phyloP scores from a whole-genome alignment of 2,329 filamentous ascomycete species.

The Ophiostoma sp. region DNA sequence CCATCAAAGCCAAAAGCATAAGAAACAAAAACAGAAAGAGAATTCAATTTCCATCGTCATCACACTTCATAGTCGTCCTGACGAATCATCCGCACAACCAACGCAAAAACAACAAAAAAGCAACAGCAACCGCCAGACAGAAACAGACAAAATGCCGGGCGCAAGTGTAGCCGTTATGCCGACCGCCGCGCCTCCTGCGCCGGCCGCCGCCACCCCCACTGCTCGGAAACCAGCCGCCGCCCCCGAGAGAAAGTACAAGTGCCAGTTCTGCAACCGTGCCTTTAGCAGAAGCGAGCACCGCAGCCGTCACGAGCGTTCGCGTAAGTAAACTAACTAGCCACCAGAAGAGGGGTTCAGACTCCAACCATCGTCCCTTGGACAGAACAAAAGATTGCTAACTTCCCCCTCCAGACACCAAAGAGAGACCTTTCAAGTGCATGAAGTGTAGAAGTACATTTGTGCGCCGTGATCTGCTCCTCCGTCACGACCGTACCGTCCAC shows the following conservation, averaged over 20 bases:
- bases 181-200: slow-evolving; percentile 65
- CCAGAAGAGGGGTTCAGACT: no score
- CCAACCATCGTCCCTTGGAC: not conserved
- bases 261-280: slow-evolving; percentile 95
- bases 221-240: slow-evolving; percentile 73
- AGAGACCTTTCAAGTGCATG: slow-evolving; percentile 96
- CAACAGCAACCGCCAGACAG: slow-evolving; percentile 33
- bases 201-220: slow-evolving; percentile 63
- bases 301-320: slow-evolving; percentile 94
- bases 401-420: slow-evolving; percentile 78
- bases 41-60: not conserved
- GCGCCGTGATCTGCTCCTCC: slow-evolving; percentile 89
- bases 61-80: not conserved
- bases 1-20: not conserved
- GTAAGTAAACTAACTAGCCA: slow-evolving; percentile 72
- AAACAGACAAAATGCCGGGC: slow-evolving; percentile 64
- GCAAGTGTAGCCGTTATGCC: slow-evolving; percentile 65
- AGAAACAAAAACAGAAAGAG: slow-evolving; percentile 6
- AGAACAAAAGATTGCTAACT: slow-evolving; percentile 7
- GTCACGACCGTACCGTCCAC: slow-evolving; percentile 97
- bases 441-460: slow-evolving; percentile 99
- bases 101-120: not conserved
- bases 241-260: slow-evolving; percentile 99
- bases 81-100: not conserved
- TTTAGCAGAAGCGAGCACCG: slow-evolving; percentile 97